A percentile compares a stretch with the other conserved stretches of the same genome.
Evolutionary conservation across 2,329 filamentous ascomycete genomes (phyloP).

Genomic region (Alternaria sp.): DNA sequence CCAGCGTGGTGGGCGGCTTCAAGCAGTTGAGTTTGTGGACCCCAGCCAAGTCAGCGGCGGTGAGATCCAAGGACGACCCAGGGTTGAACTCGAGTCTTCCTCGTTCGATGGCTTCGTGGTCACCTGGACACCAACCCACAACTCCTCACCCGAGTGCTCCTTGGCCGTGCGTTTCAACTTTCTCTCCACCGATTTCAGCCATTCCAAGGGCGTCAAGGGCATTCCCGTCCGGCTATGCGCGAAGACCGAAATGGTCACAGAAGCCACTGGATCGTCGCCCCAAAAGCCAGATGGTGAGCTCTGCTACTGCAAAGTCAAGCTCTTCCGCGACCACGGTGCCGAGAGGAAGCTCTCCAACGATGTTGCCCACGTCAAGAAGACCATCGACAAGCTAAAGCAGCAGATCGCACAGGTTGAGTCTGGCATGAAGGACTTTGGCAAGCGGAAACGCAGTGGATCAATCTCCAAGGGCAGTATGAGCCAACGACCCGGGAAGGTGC

Average conservation of each 20-base stretch:
- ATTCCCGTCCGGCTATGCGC: slow-evolving; percentile 92
- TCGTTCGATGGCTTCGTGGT: slow-evolving; percentile 96
- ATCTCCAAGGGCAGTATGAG: slow-evolving; percentile 57
- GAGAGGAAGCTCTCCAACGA: slow-evolving; percentile 96
- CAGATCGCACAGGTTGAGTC: slow-evolving; percentile 80
- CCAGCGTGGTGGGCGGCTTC: slow-evolving; percentile 86
- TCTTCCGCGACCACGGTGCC: slow-evolving; percentile 94
- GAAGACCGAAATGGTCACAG: slow-evolving; percentile 76
- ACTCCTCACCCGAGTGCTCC: slow-evolving; percentile 75
- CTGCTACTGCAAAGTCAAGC: slow-evolving; percentile 94
- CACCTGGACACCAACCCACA: slow-evolving; percentile 76
- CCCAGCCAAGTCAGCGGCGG: slow-evolving; percentile 62
- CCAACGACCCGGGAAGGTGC: slow-evolving; percentile 75
- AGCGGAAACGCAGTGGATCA: slow-evolving; percentile 65
- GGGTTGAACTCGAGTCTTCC: slow-evolving; percentile 61
- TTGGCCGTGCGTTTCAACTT: slow-evolving; percentile 98
- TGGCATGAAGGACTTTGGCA: slow-evolving; percentile 65
- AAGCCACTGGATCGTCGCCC: slow-evolving; percentile 54
- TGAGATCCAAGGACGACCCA: slow-evolving; percentile 55
- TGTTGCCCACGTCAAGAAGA: slow-evolving; percentile 92
- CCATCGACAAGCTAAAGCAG: slow-evolving; percentile 93
- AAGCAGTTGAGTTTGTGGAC: slow-evolving; percentile 93
- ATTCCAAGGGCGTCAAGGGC: slow-evolving; percentile 97
- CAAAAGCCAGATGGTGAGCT: slow-evolving; percentile 68
- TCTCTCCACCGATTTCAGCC: slow-evolving; percentile 96